These are phyloP conservation scores for Crithidia thermophila DNA, from an alignment of 208 protist genomes.

Conservation along the genomic window DNA sequence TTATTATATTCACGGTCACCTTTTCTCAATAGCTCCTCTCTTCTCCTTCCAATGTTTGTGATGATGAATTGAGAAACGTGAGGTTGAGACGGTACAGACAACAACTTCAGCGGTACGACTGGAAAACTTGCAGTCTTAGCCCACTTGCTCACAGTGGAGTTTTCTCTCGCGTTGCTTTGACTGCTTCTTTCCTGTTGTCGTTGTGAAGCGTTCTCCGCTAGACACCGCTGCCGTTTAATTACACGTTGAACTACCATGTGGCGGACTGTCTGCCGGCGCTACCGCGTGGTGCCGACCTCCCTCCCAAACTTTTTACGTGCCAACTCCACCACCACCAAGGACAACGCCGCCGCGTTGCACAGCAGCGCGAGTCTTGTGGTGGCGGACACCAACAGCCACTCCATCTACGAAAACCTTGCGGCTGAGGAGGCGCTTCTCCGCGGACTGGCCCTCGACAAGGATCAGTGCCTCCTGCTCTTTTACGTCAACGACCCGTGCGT, in stretches of 20 bases:
- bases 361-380: constrained; percentile 11
- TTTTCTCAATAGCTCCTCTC: too few relatives aligned
- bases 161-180: too few relatives aligned
- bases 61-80: too few relatives aligned
- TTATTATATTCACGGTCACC: too few relatives aligned
- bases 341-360: constrained; percentile 5
- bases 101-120: too few relatives aligned
- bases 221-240: not conserved
- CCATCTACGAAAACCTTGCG: constrained; percentile 77
- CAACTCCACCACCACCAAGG: constrained; percentile 7
- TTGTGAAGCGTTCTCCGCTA: not conserved
- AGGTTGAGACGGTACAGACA: too few relatives aligned
- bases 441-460: constrained; percentile 42
- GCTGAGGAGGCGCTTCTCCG: constrained; percentile 78
- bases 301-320: not conserved
- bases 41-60: too few relatives aligned
- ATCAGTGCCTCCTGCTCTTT: constrained; percentile 52
- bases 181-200: too few relatives aligned
- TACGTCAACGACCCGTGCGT: constrained; percentile 87
- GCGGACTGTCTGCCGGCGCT: not conserved
- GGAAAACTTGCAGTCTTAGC: too few relatives aligned
- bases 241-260: constrained; percentile 9
- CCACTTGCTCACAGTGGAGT: too few relatives aligned
- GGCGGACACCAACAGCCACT: constrained; percentile 44
- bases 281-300: not conserved